Conservation (phyloP, 2,329 filamentous ascomycete species). For the Ambrosiella beaveri region DNA sequence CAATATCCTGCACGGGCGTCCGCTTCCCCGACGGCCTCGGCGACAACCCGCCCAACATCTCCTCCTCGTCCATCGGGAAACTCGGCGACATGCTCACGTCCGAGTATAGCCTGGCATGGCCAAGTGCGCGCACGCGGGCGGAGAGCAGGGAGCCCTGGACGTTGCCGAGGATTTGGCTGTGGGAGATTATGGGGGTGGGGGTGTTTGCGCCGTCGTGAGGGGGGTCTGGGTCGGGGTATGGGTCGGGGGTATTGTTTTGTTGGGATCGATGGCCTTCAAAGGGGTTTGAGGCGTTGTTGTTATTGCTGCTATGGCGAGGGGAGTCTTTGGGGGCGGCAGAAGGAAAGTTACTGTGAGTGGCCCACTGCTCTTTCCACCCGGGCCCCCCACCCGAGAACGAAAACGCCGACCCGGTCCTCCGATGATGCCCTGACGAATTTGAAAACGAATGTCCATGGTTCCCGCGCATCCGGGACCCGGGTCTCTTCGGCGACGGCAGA, state of each 20-base stretch:
- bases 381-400: constrained; percentile 28
- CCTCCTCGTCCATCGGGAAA: constrained; percentile 27
- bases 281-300: not conserved
- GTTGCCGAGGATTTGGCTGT: constrained; percentile 9
- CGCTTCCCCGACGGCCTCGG: constrained; percentile 25
- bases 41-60: constrained; percentile 28
- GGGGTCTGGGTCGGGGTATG: not conserved
- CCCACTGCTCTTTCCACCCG: constrained; percentile 24
- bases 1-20: constrained; percentile 30
- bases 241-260: not conserved
- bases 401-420: constrained; percentile 27
- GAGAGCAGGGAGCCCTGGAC: constrained; percentile 2
- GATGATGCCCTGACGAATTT: constrained; percentile 5
- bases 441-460: constrained; percentile 1
- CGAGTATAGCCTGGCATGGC: constrained; percentile 27
- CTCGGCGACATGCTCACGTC: constrained; percentile 27
- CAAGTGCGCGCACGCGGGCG: constrained; percentile 3
- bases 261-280: not conserved
- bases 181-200: not conserved
- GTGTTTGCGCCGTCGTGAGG: constrained; percentile 1
- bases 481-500: constrained; percentile 32
- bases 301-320: constrained; percentile 15
- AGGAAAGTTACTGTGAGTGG: constrained; percentile 18
- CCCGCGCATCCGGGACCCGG: constrained; percentile 21
- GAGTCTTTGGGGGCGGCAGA: not conserved